Conservation (phyloP, 2,329 filamentous ascomycete species). For the Sclerotinia glacialis region DNA sequence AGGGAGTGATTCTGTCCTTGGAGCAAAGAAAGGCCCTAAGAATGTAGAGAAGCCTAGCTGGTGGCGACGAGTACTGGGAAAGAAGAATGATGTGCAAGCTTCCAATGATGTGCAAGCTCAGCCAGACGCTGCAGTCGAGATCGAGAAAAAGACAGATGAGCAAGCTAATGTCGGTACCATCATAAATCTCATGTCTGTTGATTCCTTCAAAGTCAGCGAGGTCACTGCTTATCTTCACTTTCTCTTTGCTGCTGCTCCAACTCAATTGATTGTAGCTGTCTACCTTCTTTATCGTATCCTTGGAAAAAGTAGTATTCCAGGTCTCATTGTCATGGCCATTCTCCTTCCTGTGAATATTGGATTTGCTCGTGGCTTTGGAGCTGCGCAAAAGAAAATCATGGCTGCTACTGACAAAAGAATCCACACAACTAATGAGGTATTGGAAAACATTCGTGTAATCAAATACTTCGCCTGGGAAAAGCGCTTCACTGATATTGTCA, state of each 20-base stretch:
- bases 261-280: constrained; percentile 80
- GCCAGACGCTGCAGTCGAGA: constrained; percentile 20
- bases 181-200: constrained; percentile 98
- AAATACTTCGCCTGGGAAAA: constrained; percentile 99
- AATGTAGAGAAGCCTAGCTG: constrained; percentile 44
- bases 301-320: constrained; percentile 89
- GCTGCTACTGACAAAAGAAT: constrained; percentile 93
- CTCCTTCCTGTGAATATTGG: constrained; percentile 87
- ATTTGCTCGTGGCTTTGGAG: constrained; percentile 81
- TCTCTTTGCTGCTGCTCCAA: constrained; percentile 85
- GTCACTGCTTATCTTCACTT: constrained; percentile 95
- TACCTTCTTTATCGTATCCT: constrained; percentile 83
- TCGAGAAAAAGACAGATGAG: constrained; percentile 50
- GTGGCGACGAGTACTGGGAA: constrained; percentile 56
- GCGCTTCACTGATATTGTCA: constrained; percentile 79
- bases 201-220: constrained; percentile 97
- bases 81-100: constrained; percentile 43
- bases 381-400: constrained; percentile 86
- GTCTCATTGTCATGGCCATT: constrained; percentile 83
- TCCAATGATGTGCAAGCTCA: constrained; percentile 25
- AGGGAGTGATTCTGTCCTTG: constrained; percentile 69
- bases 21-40: constrained; percentile 49
- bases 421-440: constrained; percentile 91
- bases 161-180: constrained; percentile 96
- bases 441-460: constrained; percentile 98